Conservation (phyloP, 306 rosid species). For the Bauhinia variegata region DNA sequence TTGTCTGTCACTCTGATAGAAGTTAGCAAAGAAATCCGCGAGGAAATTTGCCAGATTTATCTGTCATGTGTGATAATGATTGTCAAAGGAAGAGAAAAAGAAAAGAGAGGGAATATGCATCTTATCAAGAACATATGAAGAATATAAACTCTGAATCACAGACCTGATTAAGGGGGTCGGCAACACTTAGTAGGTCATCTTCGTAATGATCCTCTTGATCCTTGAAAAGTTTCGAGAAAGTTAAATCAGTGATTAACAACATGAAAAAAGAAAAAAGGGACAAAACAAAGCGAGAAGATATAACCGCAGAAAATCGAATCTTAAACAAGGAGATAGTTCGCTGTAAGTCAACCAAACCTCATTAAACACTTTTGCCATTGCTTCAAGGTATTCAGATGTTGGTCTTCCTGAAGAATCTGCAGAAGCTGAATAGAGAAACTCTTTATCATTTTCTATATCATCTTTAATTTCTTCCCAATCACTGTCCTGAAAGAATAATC, state of each 20-base stretch:
- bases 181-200: slow-evolving; percentile 67
- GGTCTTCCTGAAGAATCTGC: slow-evolving; percentile 60
- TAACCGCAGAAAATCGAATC: slow-evolving; percentile 12
- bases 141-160: slow-evolving; percentile 3
- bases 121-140: background rate
- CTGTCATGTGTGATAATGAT: slow-evolving; percentile 46
- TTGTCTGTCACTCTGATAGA: slow-evolving; percentile 63
- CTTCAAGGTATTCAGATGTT: slow-evolving; percentile 75
- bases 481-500: slow-evolving; percentile 65
- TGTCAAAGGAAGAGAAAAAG: slow-evolving; percentile 5
- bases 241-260: slow-evolving; percentile 32
- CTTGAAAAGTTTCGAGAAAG: slow-evolving; percentile 46
- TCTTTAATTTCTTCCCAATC: slow-evolving; percentile 91
- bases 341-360: slow-evolving; percentile 58
- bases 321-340: slow-evolving; percentile 3
- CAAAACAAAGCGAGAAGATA: slow-evolving; percentile 15
- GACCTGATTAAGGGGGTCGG: slow-evolving; percentile 94
- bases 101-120: background rate
- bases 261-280: background rate
- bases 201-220: slow-evolving; percentile 78
- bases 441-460: slow-evolving; percentile 52
- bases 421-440: slow-evolving; percentile 55
- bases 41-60: slow-evolving; percentile 74
- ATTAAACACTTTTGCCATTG: slow-evolving; percentile 75
- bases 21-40: slow-evolving; percentile 65